A percentile compares a stretch with the other conserved stretches of the same genome.
These are phyloP conservation scores for Catunica adiposa DNA, from an alignment of 2,329 filamentous ascomycete genomes.

Conservation along the genomic window DNA sequence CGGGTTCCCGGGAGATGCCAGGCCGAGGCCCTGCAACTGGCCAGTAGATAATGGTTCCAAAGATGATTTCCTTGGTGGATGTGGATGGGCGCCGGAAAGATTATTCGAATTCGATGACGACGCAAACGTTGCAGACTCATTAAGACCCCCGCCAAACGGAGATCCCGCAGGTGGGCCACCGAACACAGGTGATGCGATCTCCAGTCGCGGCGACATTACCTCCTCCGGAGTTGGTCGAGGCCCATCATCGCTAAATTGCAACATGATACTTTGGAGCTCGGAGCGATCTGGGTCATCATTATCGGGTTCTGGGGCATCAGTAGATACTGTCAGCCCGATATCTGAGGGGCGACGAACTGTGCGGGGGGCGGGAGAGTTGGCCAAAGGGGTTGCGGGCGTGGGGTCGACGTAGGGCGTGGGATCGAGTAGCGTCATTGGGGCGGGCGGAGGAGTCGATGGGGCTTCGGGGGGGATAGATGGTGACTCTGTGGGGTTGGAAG, in stretches of 20 bases:
- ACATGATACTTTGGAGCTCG: conserved; percentile 96
- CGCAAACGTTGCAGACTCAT: not conserved
- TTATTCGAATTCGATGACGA: not conserved
- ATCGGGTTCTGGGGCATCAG: conserved; percentile 44
- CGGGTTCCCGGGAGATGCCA: conserved; percentile 1
- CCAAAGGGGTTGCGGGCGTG: conserved; percentile 38
- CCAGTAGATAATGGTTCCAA: conserved; percentile 51
- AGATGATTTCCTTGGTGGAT: conserved; percentile 74
- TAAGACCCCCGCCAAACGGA: conserved; percentile 1
- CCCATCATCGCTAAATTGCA: conserved; percentile 68
- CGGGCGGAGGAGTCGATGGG: conserved; percentile 18
- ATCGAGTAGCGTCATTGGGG: conserved; percentile 32
- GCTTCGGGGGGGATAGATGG: not conserved
- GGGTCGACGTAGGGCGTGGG: conserved; percentile 37
- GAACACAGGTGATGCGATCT: conserved; percentile 64
- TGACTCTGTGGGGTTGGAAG: too few relatives aligned
- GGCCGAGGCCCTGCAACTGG: conserved; percentile 29
- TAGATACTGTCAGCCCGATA: conserved; percentile 20
- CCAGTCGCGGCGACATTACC: conserved; percentile 80
- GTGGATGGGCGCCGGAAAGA: conserved; percentile 25
- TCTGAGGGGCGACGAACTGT: conserved; percentile 31
- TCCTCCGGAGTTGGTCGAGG: conserved; percentile 59
- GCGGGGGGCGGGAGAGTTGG: conserved; percentile 41
- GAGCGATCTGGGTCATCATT: conserved; percentile 55
- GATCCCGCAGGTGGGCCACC: conserved; percentile 31